These are phyloP conservation scores for Pythium pectinolyticum DNA, from an alignment of 352 stramenopile species.

Conservation along the genomic window DNA sequence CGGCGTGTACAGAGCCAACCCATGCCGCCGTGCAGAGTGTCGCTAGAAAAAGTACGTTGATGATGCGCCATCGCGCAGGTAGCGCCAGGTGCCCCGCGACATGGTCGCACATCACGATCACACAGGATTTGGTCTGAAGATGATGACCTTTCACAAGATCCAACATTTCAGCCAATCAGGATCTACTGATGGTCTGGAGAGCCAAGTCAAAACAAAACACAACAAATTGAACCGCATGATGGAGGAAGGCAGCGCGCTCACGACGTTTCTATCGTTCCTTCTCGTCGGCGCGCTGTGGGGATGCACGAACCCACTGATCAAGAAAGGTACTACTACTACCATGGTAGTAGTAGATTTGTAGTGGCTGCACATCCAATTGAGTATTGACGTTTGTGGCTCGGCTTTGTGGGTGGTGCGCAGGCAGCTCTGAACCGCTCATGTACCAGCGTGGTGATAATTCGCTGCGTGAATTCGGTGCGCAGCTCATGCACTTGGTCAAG, in stretches of 20 bases:
- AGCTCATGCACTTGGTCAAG: slow-evolving; percentile 46
- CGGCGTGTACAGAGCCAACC: slow-evolving; percentile 19
- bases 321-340: slow-evolving; percentile 71
- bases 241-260: slow-evolving; percentile 5
- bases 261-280: slow-evolving; percentile 74
- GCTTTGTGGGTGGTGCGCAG: slow-evolving; percentile 35
- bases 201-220: neutral
- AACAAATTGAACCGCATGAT: neutral
- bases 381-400: neutral
- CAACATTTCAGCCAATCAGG: slow-evolving; percentile 12
- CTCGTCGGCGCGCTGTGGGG: slow-evolving; percentile 85
- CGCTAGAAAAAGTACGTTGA: neutral
- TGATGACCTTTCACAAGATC: slow-evolving; percentile 1
- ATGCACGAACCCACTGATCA: slow-evolving; percentile 86
- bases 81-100: neutral
- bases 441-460: slow-evolving; percentile 71
- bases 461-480: slow-evolving; percentile 42
- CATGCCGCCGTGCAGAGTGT: neutral
- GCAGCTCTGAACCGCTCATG: slow-evolving; percentile 46
- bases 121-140: neutral
- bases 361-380: too few species aligned
- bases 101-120: neutral
- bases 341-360: too few species aligned
- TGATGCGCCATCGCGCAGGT: neutral
- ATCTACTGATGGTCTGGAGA: neutral